phyloP scores from a whole-genome alignment of 176 grass and related monocot genomes.

The Oryza coarctata region DNA sequence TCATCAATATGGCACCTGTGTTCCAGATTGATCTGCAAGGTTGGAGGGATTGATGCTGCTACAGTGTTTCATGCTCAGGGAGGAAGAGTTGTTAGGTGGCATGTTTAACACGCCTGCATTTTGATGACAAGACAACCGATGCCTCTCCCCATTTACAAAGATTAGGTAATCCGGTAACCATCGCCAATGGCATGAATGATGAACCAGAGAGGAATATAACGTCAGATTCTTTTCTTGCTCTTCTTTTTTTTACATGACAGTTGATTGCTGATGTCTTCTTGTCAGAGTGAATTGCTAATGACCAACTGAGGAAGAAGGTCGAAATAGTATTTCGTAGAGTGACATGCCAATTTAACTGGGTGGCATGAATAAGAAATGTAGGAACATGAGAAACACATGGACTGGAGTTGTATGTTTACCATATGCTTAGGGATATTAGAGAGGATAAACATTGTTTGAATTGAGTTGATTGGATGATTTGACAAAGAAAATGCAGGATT shows the following conservation, averaged over 20 bases:
- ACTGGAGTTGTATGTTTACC: background rate
- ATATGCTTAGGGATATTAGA: background rate
- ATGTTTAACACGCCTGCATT: slow-evolving; percentile 5
- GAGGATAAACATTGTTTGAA: background rate
- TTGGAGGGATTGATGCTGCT: background rate
- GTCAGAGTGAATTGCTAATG: background rate
- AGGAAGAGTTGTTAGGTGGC: background rate
- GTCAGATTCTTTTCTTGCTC: background rate
- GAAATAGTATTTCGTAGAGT: background rate
- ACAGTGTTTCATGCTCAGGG: background rate
- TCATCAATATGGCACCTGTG: background rate
- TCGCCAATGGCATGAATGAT: slow-evolving; percentile 5
- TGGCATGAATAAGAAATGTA: background rate
- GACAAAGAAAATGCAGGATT: background rate
- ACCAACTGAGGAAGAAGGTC: background rate
- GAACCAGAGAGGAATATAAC: background rate
- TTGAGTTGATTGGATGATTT: background rate
- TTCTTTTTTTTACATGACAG: background rate
- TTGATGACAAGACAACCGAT: background rate
- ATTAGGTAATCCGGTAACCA: background rate
- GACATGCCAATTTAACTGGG: background rate
- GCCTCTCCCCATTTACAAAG: background rate
- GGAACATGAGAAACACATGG: background rate
- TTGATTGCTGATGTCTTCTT: background rate
- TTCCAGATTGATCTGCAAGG: background rate